Conservation (phyloP, 2,329 filamentous ascomycete species). For the Pseudogymnoascus verrucosus region DNA sequence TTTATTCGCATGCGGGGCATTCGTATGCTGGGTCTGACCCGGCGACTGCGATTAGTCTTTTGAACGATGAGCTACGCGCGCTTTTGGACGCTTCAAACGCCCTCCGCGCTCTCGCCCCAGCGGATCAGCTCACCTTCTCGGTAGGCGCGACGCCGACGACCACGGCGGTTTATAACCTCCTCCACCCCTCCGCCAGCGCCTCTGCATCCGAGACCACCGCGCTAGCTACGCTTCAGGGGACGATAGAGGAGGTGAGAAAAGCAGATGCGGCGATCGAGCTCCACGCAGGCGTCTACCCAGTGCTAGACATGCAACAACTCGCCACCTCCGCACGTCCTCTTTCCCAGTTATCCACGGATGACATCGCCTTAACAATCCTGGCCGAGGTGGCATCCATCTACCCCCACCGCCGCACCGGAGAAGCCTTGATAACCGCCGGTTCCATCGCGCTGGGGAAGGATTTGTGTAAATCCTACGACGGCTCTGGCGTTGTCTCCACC, state of each 20-base stretch:
- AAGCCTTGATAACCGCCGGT: constrained; percentile 63
- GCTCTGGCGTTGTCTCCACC: constrained; percentile 61
- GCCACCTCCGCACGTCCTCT: constrained; percentile 55
- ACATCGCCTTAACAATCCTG: constrained; percentile 55
- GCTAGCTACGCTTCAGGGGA: constrained; percentile 32
- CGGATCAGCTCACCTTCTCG: constrained; percentile 44
- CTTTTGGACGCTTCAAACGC: constrained; percentile 39
- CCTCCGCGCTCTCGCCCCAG: constrained; percentile 20
- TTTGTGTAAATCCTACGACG: constrained; percentile 62
- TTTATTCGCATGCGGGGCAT: constrained; percentile 68
- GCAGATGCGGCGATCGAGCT: constrained; percentile 50
- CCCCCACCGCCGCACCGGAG: constrained; percentile 47
- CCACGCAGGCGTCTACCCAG: constrained; percentile 69
- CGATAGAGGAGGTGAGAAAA: constrained; percentile 33
- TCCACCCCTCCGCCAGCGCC: constrained; percentile 22
- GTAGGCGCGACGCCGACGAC: constrained; percentile 73
- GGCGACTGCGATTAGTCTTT: constrained; percentile 48
- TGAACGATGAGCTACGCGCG: constrained; percentile 52
- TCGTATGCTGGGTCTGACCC: constrained; percentile 54
- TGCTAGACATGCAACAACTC: constrained; percentile 72
- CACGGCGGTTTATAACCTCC: constrained; percentile 54
- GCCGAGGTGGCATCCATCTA: constrained; percentile 66
- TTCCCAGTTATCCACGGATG: constrained; percentile 28
- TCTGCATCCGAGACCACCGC: constrained; percentile 21
- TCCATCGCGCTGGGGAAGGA: constrained; percentile 65